Evolutionary conservation across 1,284 basidiomycete species (phyloP), one percentile per base, ranked within the genome.

Genomic region (Hypsizygus ulmarius): DNA sequence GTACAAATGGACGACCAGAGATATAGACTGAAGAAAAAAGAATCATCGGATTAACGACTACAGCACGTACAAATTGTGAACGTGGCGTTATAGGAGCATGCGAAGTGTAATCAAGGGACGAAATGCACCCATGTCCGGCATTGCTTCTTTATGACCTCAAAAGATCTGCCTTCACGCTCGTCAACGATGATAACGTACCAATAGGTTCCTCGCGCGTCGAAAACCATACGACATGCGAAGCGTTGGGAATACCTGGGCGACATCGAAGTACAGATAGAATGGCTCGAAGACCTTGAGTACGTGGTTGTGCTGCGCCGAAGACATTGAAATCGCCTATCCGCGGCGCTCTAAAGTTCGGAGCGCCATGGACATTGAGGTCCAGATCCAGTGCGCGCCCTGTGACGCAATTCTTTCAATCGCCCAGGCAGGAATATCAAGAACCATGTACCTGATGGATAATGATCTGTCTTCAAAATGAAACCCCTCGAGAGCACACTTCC

Each of bases 221-320:
- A 64, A 91, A 89, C 87, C 87, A 91, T 30, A 92, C 81, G 9
- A 89, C 89, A 59, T 82, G 83, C 3, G 82, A 80, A 5, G 84
- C 77, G 55, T 84, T 75, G 6, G 65, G 63, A 9, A 71, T 75
- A 50, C 76, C 77, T 1, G 90, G 90, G 39, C 87, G 77, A 60
- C 89, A 93, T 19, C 86, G 78, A 5, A 99, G 78, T 5, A 96
- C 79, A 16, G 93, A 92, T 3, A 99, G 74, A 44, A 99, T 93
- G 0, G 93, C 94, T 50, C 93, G 81, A 11, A 99, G 75, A 14
- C 97, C 97, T 53, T 94, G 87, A 0, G 93, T 84, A 3, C 95
- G 93, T 10, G 97, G 97, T 64, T 99, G 97, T 1, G 97, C 97
- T 5, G 87, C 89, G 14, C 93, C 95, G 64, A 89, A 97, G 1